Percentiles rank a stretch among this genome's conserved stretches.
These are phyloP conservation scores for Calocera cornea DNA, from an alignment of 768 basidiomycete genomes.

Conservation along the genomic window DNA sequence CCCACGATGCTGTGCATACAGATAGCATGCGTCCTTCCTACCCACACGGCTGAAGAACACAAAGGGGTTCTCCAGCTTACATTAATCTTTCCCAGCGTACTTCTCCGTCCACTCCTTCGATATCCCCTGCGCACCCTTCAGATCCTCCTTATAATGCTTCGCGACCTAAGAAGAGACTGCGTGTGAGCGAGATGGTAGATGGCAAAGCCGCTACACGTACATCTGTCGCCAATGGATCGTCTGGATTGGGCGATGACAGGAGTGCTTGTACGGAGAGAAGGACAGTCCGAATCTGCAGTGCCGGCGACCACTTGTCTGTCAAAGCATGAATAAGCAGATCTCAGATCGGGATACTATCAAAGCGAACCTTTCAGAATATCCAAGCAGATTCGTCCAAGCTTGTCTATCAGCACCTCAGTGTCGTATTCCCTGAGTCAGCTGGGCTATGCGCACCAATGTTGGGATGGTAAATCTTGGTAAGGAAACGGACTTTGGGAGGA, in stretches of 20 bases:
- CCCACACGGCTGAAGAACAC: background rate
- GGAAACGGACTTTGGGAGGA: constrained; percentile 93
- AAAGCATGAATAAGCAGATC: background rate
- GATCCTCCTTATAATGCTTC: constrained; percentile 97
- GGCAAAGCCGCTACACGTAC: constrained; percentile 26
- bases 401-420: constrained; percentile 44
- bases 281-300: constrained; percentile 95
- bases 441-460: constrained; percentile 71
- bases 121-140: constrained; percentile 81
- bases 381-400: constrained; percentile 93
- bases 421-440: background rate
- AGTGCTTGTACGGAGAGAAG: constrained; percentile 95
- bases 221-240: constrained; percentile 86
- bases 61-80: background rate
- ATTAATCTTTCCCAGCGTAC: constrained; percentile 39
- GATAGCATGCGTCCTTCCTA: background rate
- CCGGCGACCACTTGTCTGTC: constrained; percentile 98
- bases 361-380: constrained; percentile 87
- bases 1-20: background rate
- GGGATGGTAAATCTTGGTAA: constrained; percentile 97
- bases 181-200: background rate
- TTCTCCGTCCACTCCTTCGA: constrained; percentile 91
- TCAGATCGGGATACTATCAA: background rate
- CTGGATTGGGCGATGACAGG: constrained; percentile 89
- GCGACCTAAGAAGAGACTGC: constrained; percentile 34